Evolutionary conservation across 2,329 filamentous ascomycete genomes (phyloP).

Genomic region (Sporothrix pallida): DNA sequence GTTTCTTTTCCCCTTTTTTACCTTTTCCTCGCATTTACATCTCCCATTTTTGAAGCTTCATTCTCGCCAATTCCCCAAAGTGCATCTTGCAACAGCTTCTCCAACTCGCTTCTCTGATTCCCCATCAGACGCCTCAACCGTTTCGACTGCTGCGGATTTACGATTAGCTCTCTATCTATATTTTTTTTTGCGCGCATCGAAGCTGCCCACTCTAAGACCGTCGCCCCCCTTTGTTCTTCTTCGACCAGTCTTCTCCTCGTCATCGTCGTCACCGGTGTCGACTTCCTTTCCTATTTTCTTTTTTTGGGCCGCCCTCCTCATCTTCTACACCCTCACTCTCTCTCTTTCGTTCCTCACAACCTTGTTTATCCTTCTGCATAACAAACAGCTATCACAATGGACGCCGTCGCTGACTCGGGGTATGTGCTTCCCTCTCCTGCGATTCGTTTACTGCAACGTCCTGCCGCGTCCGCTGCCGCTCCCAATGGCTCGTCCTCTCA

Average conservation of each 20-base stretch:
- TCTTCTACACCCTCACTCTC: neutral
- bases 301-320: neutral
- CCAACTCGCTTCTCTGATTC: neutral
- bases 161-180: conserved; percentile 21
- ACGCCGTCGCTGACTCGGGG: conserved; percentile 13
- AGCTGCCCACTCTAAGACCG: neutral
- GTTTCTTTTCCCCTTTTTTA: neutral
- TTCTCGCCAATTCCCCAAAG: conserved; percentile 18
- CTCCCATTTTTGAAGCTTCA: neutral
- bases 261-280: conserved; percentile 15
- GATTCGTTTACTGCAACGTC: conserved; percentile 10
- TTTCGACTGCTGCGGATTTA: conserved; percentile 18
- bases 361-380: neutral
- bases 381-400: conserved; percentile 4
- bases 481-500: neutral
- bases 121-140: conserved; percentile 6
- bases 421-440: conserved; percentile 22
- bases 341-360: neutral
- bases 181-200: conserved; percentile 22
- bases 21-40: neutral
- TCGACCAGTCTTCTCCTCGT: neutral
- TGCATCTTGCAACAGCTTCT: conserved; percentile 9
- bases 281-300: neutral
- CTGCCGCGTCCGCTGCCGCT: conserved; percentile 4
- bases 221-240: conserved; percentile 3